These are phyloP conservation scores for Albugo candida DNA, from an alignment of 352 stramenopile species.

Conservation along the genomic window DNA sequence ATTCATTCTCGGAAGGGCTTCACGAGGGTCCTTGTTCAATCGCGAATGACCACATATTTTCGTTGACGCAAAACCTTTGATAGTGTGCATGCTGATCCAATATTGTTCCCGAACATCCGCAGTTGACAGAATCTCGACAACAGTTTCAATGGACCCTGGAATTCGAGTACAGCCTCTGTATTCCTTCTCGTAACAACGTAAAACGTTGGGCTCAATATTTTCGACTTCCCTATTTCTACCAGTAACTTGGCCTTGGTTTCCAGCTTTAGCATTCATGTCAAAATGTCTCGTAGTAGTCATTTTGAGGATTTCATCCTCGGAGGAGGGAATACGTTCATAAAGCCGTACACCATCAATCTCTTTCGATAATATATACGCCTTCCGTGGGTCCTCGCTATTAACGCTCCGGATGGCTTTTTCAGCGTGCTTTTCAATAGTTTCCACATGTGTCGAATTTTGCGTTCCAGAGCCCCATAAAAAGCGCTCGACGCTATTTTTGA, in stretches of 20 bases:
- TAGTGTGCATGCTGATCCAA: conserved; percentile 51
- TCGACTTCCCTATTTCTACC: conserved; percentile 8
- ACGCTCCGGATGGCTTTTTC: conserved; percentile 21
- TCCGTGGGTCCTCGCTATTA: conserved; percentile 24
- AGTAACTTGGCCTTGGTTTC: conserved; percentile 13
- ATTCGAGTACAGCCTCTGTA: conserved; percentile 50
- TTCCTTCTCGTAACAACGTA: conserved; percentile 17
- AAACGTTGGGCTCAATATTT: conserved; percentile 7
- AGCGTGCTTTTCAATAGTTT: conserved; percentile 34
- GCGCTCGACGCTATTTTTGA: conserved; percentile 6
- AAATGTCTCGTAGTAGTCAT: conserved; percentile 2
- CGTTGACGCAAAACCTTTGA: conserved; percentile 30
- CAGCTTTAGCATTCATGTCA: conserved; percentile 9
- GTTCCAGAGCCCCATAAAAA: conserved; percentile 22
- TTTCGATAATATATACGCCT: conserved; percentile 27
- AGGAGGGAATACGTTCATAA: conserved; percentile 23
- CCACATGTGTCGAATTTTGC: conserved; percentile 18
- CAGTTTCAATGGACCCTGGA: conserved; percentile 27
- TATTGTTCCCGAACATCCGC: conserved; percentile 42
- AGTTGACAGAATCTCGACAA: conserved; percentile 32
- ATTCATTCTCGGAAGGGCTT: conserved; percentile 36
- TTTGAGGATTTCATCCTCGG: conserved; percentile 5
- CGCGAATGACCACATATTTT: conserved; percentile 20
- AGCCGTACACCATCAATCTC: conserved; percentile 44
- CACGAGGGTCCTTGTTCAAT: conserved; percentile 7